Percentiles rank a stretch among this genome's conserved stretches.
phyloP scores from a whole-genome alignment of 768 basidiomycete species.

The Suillus subaureus region DNA sequence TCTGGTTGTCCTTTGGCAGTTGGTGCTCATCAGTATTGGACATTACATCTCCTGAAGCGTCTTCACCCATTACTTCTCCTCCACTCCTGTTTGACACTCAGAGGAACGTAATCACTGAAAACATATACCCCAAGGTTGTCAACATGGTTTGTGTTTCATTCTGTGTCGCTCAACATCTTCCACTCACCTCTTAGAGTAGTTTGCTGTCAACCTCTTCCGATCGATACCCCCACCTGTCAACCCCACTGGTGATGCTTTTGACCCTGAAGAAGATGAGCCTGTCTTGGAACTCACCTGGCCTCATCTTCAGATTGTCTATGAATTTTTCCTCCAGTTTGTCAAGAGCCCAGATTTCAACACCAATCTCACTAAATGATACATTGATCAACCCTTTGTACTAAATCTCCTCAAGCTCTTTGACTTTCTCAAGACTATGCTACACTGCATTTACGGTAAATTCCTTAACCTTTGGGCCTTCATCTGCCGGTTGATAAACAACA shows the following conservation, averaged over 20 bases:
- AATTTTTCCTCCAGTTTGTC: slow-evolving; percentile 98
- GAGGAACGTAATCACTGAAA: slow-evolving; percentile 94
- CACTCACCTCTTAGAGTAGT: slow-evolving; percentile 49
- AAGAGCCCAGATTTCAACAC: slow-evolving; percentile 98
- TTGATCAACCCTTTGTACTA: slow-evolving; percentile 94
- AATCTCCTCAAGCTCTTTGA: slow-evolving; percentile 98
- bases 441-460: slow-evolving; percentile 99
- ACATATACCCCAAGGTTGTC: slow-evolving; percentile 98
- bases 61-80: too few species aligned
- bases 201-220: slow-evolving; percentile 97
- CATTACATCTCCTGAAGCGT: too few species aligned
- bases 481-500: slow-evolving; percentile 98
- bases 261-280: slow-evolving; percentile 99
- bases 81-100: too few species aligned
- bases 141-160: slow-evolving; percentile 78
- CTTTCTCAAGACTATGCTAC: slow-evolving; percentile 98
- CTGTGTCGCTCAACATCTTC: slow-evolving; percentile 8
- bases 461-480: slow-evolving; percentile 98
- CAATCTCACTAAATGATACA: slow-evolving; percentile 95
- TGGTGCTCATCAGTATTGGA: too few species aligned
- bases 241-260: slow-evolving; percentile 96
- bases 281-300: slow-evolving; percentile 99
- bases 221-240: slow-evolving; percentile 99
- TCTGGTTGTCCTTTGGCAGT: too few species aligned
- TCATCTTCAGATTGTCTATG: slow-evolving; percentile 98